phyloP scores from a whole-genome alignment of 257 asterid genomes.

The Euphrasia confusa region DNA sequence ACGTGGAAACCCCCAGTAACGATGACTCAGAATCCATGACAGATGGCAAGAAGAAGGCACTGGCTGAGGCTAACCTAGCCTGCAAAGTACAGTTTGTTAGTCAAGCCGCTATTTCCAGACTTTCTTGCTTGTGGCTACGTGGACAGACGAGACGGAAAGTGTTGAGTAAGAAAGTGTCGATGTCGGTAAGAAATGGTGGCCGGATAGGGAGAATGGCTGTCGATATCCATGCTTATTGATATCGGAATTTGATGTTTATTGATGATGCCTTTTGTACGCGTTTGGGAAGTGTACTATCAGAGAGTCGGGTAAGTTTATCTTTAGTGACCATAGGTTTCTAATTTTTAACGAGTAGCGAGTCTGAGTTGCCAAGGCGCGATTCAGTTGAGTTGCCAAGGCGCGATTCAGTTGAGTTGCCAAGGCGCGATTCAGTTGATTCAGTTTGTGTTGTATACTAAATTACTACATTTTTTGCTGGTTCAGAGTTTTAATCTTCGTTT shows the following conservation, averaged over 20 bases:
- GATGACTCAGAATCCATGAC: too few species aligned
- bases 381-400: constrained; percentile 1
- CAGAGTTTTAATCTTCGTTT: not conserved
- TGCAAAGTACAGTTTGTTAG: constrained; percentile 69
- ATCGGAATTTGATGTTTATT: constrained; percentile 27
- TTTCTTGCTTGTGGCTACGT: constrained; percentile 66
- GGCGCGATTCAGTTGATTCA: constrained; percentile 9
- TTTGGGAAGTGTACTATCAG: constrained; percentile 36
- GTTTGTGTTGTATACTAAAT: constrained; percentile 20
- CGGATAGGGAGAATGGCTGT: constrained; percentile 40
- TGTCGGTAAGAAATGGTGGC: constrained; percentile 26
- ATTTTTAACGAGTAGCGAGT: constrained; percentile 22
- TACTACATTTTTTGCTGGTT: not conserved
- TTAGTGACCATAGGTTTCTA: not conserved
- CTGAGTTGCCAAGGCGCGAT: constrained; percentile 25
- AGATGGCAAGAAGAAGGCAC: constrained; percentile 25
- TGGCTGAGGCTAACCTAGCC: constrained; percentile 44
- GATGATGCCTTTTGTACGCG: constrained; percentile 32
- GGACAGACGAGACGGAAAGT: constrained; percentile 44
- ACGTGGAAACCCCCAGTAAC: constrained; percentile 39
- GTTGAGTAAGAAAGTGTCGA: constrained; percentile 39
- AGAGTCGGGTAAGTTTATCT: constrained; percentile 21
- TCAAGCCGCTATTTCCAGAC: constrained; percentile 65
- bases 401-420: constrained; percentile 23
- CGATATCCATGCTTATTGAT: constrained; percentile 62